Percentiles rank a stretch among this genome's conserved stretches.
Evolutionary conservation across 345 rosid genomes (phyloP).

Genomic region (Psidium friedrichsthalianum): DNA sequence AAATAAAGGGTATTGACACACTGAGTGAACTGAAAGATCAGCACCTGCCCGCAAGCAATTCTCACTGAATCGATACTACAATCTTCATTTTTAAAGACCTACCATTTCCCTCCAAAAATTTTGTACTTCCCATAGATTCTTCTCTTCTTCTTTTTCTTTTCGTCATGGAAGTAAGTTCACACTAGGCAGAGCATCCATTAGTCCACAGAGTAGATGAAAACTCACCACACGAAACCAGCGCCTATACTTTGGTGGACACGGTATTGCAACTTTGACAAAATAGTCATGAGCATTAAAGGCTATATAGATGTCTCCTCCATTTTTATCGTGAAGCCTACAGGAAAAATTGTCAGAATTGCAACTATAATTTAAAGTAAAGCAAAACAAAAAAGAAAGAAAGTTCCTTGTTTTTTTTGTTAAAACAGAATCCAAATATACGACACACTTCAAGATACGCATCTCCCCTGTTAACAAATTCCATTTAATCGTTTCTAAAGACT

Average conservation of each 20-base stretch:
- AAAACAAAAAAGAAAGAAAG: neutral
- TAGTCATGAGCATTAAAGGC: conserved; percentile 79
- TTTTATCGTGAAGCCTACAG: conserved; percentile 60
- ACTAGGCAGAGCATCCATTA: neutral
- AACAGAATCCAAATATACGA: neutral
- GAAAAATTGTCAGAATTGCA: neutral
- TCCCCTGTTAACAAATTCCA: neutral
- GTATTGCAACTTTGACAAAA: conserved; percentile 51
- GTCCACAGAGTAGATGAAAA: neutral
- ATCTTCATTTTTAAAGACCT: neutral
- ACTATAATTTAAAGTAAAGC: neutral
- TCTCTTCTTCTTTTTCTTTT: neutral
- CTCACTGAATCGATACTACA: neutral
- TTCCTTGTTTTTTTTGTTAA: neutral
- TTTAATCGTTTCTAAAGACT: neutral
- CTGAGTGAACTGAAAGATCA: neutral
- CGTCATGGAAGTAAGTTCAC: neutral
- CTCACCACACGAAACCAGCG: conserved; percentile 86
- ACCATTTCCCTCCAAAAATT: neutral
- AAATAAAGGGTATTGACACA: neutral
- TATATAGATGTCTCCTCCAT: conserved; percentile 48
- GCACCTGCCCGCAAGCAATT: neutral
- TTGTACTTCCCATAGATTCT: neutral
- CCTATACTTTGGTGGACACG: conserved; percentile 43
- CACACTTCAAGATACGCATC: neutral